These are phyloP conservation scores for Colletotrichum plurivorum DNA, from an alignment of 2,329 filamentous ascomycete genomes.

Conservation along the genomic window DNA sequence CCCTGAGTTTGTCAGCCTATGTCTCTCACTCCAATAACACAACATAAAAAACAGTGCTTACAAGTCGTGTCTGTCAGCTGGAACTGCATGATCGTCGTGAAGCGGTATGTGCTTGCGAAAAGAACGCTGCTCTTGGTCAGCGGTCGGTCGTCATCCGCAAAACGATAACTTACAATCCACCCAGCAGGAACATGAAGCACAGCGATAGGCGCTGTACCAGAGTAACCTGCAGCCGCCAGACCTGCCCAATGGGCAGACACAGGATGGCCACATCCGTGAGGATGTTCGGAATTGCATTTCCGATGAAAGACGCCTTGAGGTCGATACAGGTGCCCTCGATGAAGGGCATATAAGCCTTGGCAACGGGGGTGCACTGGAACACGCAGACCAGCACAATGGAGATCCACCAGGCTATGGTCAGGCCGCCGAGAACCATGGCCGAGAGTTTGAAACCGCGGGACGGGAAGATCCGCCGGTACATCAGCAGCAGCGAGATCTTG, in stretches of 20 bases:
- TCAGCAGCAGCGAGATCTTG: slow-evolving; percentile 39
- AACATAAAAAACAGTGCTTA: not conserved
- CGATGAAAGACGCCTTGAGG: slow-evolving; percentile 55
- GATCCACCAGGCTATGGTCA: slow-evolving; percentile 37
- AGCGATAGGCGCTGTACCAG: slow-evolving; percentile 43
- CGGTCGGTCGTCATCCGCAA: too few species aligned
- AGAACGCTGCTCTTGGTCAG: slow-evolving; percentile 22
- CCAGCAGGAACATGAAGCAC: slow-evolving; percentile 49
- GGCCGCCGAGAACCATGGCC: slow-evolving; percentile 29
- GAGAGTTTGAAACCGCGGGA: slow-evolving; percentile 26
- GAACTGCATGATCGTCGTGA: slow-evolving; percentile 49
- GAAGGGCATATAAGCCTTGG: slow-evolving; percentile 51
- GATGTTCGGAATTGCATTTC: slow-evolving; percentile 60
- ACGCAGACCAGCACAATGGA: slow-evolving; percentile 47
- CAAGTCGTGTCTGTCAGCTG: slow-evolving; percentile 45
- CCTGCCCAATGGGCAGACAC: slow-evolving; percentile 42
- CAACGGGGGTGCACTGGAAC: slow-evolving; percentile 58
- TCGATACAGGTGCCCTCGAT: slow-evolving; percentile 56
- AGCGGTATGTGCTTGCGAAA: slow-evolving; percentile 44
- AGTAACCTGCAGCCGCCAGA: slow-evolving; percentile 47
- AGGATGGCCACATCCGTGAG: slow-evolving; percentile 55
- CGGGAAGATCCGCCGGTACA: slow-evolving; percentile 40
- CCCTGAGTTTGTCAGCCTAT: slow-evolving; percentile 26
- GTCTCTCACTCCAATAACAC: not conserved
- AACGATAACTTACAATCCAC: slow-evolving; percentile 49